phyloP scores from a whole-genome alignment of 768 basidiomycete species.

The Rhodocollybia butyracea region DNA sequence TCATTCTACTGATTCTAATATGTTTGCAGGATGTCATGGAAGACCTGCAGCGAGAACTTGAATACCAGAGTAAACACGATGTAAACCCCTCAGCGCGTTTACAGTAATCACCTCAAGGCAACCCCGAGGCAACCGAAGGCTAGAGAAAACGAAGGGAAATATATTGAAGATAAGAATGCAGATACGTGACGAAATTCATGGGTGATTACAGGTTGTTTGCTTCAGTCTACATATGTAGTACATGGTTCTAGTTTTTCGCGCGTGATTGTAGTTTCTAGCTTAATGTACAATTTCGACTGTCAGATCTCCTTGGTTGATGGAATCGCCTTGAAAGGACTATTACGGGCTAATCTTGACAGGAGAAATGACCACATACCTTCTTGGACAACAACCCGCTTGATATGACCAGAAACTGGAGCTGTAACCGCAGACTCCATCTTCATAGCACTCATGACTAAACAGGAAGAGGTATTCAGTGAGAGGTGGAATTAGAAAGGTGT shows the following conservation, averaged over 20 bases:
- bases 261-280: background rate
- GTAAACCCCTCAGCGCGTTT: conserved; percentile 9
- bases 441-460: conserved; percentile 90
- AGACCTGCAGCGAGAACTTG: conserved; percentile 8
- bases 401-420: conserved; percentile 92
- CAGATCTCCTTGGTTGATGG: conserved; percentile 91
- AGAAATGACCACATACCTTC: conserved; percentile 52
- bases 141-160: too few species aligned
- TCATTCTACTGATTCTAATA: conserved; percentile 17
- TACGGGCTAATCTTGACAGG: conserved; percentile 7
- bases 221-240: too few species aligned
- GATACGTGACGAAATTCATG: too few species aligned
- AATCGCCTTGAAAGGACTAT: conserved; percentile 60
- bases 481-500: conserved; percentile 10
- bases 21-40: background rate
- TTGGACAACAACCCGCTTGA: conserved; percentile 89
- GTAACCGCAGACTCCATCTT: conserved; percentile 99
- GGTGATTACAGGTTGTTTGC: too few species aligned
- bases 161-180: too few species aligned
- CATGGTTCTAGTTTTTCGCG: too few species aligned
- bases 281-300: conserved; percentile 83
- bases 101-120: too few species aligned
- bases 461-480: conserved; percentile 14
- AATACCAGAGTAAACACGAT: too few species aligned
- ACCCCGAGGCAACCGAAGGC: too few species aligned